Evolutionary conservation across 1,284 basidiomycete genomes (phyloP).

Genomic region (Gymnopus androsaceus): DNA sequence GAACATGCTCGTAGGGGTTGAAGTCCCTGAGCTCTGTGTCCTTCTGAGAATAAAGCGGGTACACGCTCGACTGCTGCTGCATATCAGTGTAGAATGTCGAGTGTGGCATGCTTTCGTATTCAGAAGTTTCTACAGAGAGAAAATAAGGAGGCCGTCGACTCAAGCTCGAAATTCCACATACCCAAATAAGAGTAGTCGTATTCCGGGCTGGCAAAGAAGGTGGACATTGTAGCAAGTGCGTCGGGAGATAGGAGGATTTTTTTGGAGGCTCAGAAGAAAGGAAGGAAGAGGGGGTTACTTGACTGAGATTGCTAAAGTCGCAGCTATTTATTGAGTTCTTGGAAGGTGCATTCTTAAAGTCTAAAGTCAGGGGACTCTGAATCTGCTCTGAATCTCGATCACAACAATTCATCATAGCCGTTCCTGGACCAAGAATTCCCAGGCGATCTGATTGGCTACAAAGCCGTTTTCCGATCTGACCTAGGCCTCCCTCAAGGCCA

Average conservation of each 20-base stretch:
- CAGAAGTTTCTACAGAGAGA: background rate
- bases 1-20: background rate
- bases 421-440: no score
- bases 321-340: no score
- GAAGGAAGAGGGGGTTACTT: background rate
- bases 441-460: no score
- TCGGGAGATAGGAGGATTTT: background rate
- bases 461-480: no score
- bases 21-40: background rate
- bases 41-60: background rate
- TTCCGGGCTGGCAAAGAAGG: background rate
- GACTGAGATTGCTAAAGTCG: background rate
- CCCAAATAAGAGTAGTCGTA: background rate
- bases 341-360: no score
- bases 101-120: background rate
- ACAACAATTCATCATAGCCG: no score
- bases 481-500: no score
- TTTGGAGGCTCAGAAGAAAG: background rate
- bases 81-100: background rate
- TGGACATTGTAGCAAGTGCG: background rate
- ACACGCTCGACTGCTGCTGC: background rate
- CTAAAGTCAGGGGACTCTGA: no score
- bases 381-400: no score
- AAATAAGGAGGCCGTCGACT: background rate
- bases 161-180: background rate